Base-by-base conservation (phyloP, 306 rosid species). In the Fragaria vesca region DNA sequence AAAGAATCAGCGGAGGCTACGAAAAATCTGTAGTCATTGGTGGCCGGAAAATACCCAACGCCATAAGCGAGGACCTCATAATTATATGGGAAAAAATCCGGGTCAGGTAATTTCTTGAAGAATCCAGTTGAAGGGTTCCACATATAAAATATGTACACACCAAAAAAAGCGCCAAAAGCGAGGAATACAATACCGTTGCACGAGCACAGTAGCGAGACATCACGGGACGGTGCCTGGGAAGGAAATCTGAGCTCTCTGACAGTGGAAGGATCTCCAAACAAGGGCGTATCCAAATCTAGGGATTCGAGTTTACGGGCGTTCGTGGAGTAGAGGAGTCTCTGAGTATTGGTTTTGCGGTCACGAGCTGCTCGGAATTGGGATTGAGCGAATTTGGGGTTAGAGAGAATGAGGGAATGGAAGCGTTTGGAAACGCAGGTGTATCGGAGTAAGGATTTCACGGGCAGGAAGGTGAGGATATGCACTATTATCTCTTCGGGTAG, bases 61-160 rank as follows among this genome's bases (percentile, higher is more conserved):
- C 58, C 58, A 46, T 1, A 28, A 55, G 1, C 1, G 26, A 21
- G 1, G 26, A 57, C 0, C 12, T 2, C 0, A 21, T n/a, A 6
- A 0, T 1, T 0, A 55, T 1, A 0, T n/a, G 10, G 28, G 61
- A 26, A 6, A 7, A 5, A 55, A 55, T 26, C 30, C 62, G 28
- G 28, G 3, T 55, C 30, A 46, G 58, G 74, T 69, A 46, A 26
- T 46, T 21, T 6, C 34, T 8, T 20, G 15, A 13, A 12, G 1
- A 69, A 24, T 45, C 57, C 57, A 5, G 57, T n/a, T 48, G 74
- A 46, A 6, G 74, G 43, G 24, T 26, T 70, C 58, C 58, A 69
- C 20, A 46, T 1, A 5, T 45, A 26, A 46, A 9, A 61, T 1
- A 12, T 4, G 5, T 3, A 5, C 2, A 2, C 1, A 26, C 12